Conservation (phyloP, 2,329 filamentous ascomycete genomes). For the Pseudomassariella vexata region DNA sequence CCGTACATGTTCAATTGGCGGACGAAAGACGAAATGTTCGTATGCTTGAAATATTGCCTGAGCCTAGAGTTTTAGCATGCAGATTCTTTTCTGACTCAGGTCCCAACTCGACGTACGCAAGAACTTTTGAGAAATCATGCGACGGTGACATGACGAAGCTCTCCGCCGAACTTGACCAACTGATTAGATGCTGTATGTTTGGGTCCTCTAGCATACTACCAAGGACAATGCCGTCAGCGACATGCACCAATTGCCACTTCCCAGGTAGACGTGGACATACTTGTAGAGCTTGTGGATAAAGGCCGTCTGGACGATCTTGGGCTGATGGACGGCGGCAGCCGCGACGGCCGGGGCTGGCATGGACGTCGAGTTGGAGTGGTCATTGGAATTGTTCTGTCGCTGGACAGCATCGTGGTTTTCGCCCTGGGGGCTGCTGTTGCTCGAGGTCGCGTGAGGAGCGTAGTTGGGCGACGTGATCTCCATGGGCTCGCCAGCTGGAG, state of each 20-base stretch:
- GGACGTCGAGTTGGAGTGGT: constrained; percentile 31
- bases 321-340: constrained; percentile 76
- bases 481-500: constrained; percentile 52
- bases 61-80: constrained; percentile 15
- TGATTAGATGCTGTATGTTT: constrained; percentile 89
- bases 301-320: constrained; percentile 96
- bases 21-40: constrained; percentile 97
- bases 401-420: constrained; percentile 31
- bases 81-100: constrained; percentile 13
- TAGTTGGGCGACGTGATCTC: constrained; percentile 51
- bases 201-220: constrained; percentile 96
- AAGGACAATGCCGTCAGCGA: constrained; percentile 14
- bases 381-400: constrained; percentile 31
- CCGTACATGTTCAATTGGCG: constrained; percentile 99
- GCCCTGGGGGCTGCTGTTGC: constrained; percentile 38
- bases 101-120: constrained; percentile 61
- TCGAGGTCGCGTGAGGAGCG: constrained; percentile 34
- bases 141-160: constrained; percentile 99
- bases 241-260: background rate
- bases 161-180: constrained; percentile 88
- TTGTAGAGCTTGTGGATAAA: constrained; percentile 99
- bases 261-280: constrained; percentile 43
- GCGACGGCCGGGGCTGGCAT: constrained; percentile 53
- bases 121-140: constrained; percentile 93
- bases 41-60: constrained; percentile 99